Base-by-base conservation (phyloP, 768 basidiomycete genomes). In the Lactifluus piperatus region DNA sequence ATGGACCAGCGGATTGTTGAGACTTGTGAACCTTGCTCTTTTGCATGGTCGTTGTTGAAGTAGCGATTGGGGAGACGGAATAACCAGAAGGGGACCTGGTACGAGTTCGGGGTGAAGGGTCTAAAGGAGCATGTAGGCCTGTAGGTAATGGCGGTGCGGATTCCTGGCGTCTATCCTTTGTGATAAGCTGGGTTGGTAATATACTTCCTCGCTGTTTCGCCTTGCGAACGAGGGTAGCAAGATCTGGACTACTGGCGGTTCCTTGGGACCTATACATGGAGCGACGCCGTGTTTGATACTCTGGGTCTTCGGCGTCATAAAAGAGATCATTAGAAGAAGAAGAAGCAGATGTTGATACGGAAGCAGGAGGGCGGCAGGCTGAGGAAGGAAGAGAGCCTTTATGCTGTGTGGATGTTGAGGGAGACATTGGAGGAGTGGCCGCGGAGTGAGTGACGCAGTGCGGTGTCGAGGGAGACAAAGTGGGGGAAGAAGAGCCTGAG, bases 191-290 rank as follows among this genome's bases (percentile, higher is more conserved):
- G 59, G 69, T 71, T 51, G 14, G 70, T 68, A 79, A 67, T 41
- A 75, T 72, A 0, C 75, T 79, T 20, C 82, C 82, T 51, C 79
- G 75, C 66, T 86, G 87, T 72, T 85, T 91, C 16, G 89, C 86
- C 72, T 93, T 94, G 62, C 86, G 79, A 54, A 94, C 71, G 54
- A 97, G 77, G 10, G 91, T 93, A 4, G 91, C 91, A 22, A 97
- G 77, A 72, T 97, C 94, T 27, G 94, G 94, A 68, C 88, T 92
- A 66, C 88, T 91, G 34, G 92, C 88, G 8, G 91, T 94, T 44
- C 92, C 94, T 11, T 88, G 79, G 20, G 89, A 86, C 57, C 94
- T 79, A 70, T 93, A 94, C 75, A 97, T 82, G 62, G 88, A 90
- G 51, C 91, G 81, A 46, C 91, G 81, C 70, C 88, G 88, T 8